phyloP scores from a whole-genome alignment of 2,329 filamentous ascomycete species.

The Cercospora canescens region DNA sequence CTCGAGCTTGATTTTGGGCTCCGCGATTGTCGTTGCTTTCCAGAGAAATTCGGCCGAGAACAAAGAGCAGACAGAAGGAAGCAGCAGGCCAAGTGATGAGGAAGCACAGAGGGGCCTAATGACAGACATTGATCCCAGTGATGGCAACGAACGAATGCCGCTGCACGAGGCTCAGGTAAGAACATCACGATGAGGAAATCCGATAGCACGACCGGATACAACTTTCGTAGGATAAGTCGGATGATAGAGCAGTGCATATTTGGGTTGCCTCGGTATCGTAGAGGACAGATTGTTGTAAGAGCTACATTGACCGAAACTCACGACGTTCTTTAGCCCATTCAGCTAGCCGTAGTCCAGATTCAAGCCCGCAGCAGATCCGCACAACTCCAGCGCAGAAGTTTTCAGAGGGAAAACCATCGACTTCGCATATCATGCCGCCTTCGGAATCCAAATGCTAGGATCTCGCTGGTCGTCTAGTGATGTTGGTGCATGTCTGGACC shows the following conservation, averaged over 20 bases:
- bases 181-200: not conserved
- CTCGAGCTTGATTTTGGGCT: conserved; percentile 63
- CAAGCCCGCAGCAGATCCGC: too few species aligned
- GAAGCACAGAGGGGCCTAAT: conserved; percentile 27
- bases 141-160: not conserved
- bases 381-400: too few species aligned
- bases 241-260: not conserved
- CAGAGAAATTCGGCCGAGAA: conserved; percentile 38
- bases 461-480: not conserved
- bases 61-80: conserved; percentile 16
- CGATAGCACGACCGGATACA: not conserved
- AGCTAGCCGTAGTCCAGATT: not conserved
- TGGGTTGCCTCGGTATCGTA: not conserved
- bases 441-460: not conserved
- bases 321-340: not conserved
- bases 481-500: not conserved
- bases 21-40: conserved; percentile 65
- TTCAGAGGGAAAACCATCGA: not conserved
- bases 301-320: not conserved
- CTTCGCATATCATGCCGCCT: not conserved
- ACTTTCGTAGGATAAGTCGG: not conserved
- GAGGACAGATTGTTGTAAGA: not conserved
- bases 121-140: conserved; percentile 14
- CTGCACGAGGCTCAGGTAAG: not conserved
- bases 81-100: conserved; percentile 21